phyloP scores from a whole-genome alignment of 1,284 basidiomycete genomes.

The Termitomyces sp. region DNA sequence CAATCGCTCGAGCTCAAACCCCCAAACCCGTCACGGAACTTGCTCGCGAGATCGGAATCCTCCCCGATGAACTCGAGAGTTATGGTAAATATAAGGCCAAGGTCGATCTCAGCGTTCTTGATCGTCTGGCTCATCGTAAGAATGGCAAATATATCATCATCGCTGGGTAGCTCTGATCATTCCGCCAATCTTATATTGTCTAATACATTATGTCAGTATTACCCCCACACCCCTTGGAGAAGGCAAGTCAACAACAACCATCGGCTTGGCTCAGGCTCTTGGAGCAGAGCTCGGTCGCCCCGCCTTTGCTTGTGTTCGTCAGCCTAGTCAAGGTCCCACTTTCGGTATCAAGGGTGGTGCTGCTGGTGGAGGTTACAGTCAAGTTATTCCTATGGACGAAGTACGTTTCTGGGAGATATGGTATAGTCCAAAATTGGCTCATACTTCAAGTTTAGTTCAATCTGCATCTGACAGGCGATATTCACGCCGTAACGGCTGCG shows the following conservation, averaged over 20 bases:
- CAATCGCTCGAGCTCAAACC: conserved; percentile 92
- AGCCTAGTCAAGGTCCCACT: conserved; percentile 97
- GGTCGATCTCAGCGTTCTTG: conserved; percentile 86
- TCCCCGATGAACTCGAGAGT: conserved; percentile 85
- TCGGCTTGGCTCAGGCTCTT: conserved; percentile 94
- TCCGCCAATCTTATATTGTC: background rate
- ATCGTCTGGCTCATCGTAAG: conserved; percentile 81
- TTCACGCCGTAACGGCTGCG: conserved; percentile 96
- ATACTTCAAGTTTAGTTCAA: conserved; percentile 60
- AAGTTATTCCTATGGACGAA: conserved; percentile 99
- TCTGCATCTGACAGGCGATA: conserved; percentile 95
- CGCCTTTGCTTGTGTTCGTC: conserved; percentile 97
- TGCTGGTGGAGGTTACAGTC: conserved; percentile 97
- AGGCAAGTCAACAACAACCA: conserved; percentile 98
- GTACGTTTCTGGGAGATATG: conserved; percentile 32
- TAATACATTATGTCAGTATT: conserved; percentile 58
- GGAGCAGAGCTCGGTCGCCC: conserved; percentile 92
- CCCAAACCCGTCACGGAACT: conserved; percentile 87
- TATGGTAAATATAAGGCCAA: conserved; percentile 99
- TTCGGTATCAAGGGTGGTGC: conserved; percentile 99
- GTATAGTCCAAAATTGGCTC: background rate
- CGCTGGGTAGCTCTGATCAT: conserved; percentile 57
- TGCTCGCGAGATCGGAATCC: conserved; percentile 86
- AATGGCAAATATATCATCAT: conserved; percentile 98
- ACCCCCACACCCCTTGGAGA: conserved; percentile 98